Base-by-base conservation (phyloP, 306 rosid genomes). In the Rosa multiflora region DNA sequence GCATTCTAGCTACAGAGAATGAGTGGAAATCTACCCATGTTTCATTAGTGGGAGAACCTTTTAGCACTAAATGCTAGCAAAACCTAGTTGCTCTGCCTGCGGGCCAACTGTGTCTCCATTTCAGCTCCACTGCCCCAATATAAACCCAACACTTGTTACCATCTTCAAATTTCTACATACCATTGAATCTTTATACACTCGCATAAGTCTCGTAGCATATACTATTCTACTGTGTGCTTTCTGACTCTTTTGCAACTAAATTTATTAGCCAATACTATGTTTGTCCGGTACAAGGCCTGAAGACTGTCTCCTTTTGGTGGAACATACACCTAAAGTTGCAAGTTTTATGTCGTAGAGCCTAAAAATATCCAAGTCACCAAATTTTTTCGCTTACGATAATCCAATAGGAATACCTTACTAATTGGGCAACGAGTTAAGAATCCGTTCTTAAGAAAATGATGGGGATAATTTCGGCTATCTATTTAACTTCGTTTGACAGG, bases 21-120 rank as follows among this genome's bases (percentile, higher is more conserved):
- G 70, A 67, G 29, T 39, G 72, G 51, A 68, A 8, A 42, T 9
- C 11, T 37, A 17, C 48, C 26, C 39, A 48, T 35, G 82, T 47
- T 35, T 53, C 76, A 58, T 14, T 75, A 35, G 66, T 56, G 76
- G 47, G 37, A 75, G 56, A 68, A 75, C 51, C 78, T 61, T 51
- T 9, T 21, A 64, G 11, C 62, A 62, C 39, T 21, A 23, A 44
- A 35, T 26, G 40, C 61, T 62, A 49, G 51, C 42, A 67, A 74
- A 73, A 21, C 67, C 70, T 74, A 46, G n/a, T 78, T 70, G 77
- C 47, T 42, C 77, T 39, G 21, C 52, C 21, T 71, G 82, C 53
- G 82, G 88, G 81, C 61, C 76, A 81, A 67, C 17, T 59, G 42
- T 78, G 83, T 81, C 82, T 81, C 89, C 81, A 13, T 56, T 32